Evolutionary conservation across 2,329 filamentous ascomycete species (phyloP).

Genomic region (Colletotrichum lupini): DNA sequence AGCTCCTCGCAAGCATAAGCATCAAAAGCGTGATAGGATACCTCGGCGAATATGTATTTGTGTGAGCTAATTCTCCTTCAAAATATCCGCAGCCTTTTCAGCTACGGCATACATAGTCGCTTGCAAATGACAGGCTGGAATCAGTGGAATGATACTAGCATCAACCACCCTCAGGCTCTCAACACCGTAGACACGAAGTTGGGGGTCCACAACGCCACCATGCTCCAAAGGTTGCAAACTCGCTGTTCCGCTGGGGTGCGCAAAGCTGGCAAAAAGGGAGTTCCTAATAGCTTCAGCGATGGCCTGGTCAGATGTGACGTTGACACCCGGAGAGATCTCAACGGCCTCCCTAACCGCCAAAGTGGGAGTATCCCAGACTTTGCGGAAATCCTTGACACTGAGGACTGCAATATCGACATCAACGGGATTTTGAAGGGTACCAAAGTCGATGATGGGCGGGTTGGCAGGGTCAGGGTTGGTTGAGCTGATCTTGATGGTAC

Average conservation of each 20-base stretch:
- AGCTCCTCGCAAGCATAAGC: too few species aligned
- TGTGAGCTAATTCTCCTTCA: not conserved
- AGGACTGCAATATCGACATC: slow-evolving; percentile 46
- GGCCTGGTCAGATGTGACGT: slow-evolving; percentile 15
- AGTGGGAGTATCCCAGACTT: slow-evolving; percentile 38
- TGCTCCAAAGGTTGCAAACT: slow-evolving; percentile 57
- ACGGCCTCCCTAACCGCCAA: not conserved
- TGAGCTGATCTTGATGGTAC: slow-evolving; percentile 50
- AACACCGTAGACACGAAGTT: slow-evolving; percentile 45
- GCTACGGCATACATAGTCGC: slow-evolving; percentile 51
- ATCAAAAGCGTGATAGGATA: too few species aligned
- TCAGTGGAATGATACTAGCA: slow-evolving; percentile 45
- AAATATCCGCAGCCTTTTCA: slow-evolving; percentile 40
- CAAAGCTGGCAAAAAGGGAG: slow-evolving; percentile 1
- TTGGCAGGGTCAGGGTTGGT: slow-evolving; percentile 43
- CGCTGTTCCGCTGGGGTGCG: slow-evolving; percentile 59
- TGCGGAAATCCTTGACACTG: slow-evolving; percentile 47
- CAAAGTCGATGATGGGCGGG: slow-evolving; percentile 51
- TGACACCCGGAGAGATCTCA: slow-evolving; percentile 22
- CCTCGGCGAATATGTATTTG: too few species aligned
- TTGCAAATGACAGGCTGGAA: slow-evolving; percentile 44
- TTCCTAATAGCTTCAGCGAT: slow-evolving; percentile 12
- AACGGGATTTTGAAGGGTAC: slow-evolving; percentile 49
- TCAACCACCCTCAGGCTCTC: slow-evolving; percentile 42
- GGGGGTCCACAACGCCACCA: slow-evolving; percentile 46